Percentiles rank a stretch among this genome's conserved stretches.
These are phyloP conservation scores for Pyrus hybrid DNA, from an alignment of 331 rosid species.

Conservation along the genomic window DNA sequence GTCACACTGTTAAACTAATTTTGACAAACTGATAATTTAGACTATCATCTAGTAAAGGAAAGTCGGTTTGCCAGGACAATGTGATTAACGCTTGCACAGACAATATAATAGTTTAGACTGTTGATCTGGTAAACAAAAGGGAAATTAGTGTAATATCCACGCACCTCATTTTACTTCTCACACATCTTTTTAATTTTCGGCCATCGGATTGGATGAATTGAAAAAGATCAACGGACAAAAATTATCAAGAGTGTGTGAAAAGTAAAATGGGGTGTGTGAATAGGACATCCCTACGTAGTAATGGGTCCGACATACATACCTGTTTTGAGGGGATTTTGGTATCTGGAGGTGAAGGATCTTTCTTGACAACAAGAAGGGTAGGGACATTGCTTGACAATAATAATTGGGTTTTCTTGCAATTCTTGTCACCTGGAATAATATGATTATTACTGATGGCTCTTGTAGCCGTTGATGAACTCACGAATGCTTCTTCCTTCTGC, in stretches of 20 bases:
- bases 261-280: no score
- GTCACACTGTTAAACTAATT: neutral
- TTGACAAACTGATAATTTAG: neutral
- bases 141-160: no score
- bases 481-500: slow-evolving; percentile 59
- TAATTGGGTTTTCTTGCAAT: slow-evolving; percentile 46
- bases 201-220: no score
- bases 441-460: slow-evolving; percentile 14
- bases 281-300: no score
- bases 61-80: neutral
- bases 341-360: slow-evolving; percentile 36
- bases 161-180: no score
- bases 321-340: slow-evolving; percentile 37
- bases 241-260: no score
- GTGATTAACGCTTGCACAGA: neutral
- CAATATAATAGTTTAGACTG: neutral
- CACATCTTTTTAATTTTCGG: no score
- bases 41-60: neutral
- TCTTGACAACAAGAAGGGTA: slow-evolving; percentile 38
- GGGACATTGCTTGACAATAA: slow-evolving; percentile 26
- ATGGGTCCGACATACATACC: slow-evolving; percentile 15
- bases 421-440: slow-evolving; percentile 28
- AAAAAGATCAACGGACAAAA: no score
- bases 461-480: slow-evolving; percentile 32
- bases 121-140: neutral